Evolutionary conservation across 208 protist species (phyloP), one percentile per base, ranked within the genome.

Genomic region (Trypanosoma melophagium): DNA sequence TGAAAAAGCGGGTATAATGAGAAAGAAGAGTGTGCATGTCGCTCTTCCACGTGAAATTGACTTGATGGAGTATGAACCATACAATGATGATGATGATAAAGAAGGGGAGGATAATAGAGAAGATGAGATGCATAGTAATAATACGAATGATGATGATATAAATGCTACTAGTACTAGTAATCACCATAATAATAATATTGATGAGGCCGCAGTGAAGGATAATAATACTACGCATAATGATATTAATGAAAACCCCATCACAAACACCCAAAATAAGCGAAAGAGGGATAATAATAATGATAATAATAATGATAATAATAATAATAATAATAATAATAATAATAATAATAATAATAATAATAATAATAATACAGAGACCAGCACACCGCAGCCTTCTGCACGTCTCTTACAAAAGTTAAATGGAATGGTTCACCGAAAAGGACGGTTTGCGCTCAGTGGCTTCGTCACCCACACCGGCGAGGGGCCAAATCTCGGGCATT

Each of bases 381-480:
- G 21, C 12, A 45, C 28, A 38, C 79, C 86, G 49, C 74, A 78
- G 51, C 71, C 79, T 0, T 74, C 77, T 14, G 55, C 72, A 47
- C 67, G 72, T 4, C 65, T 92, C 40, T 58, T 66, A 19, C 60
- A 75, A 1, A 86, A 83, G 57, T 71, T 93, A 60, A 63, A 77
- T 1, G 85, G 86, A 16, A 63, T 88, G 19, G 77, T 77, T 16
- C 75, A 70, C 28, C 84, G 86, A 73, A 95, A 93, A 74, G 83
- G 82, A 16, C 84, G 86, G 49, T 97, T 93, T 60, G 76, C 79
- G 50, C 77, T 98, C 45, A 91, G 81, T 24, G 94, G 90, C 22
- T 94, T 97, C 55, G 90, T 98, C 3, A 80, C 92, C 14, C 94
- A 98, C 72, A 31, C 92, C 24, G 94, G 94, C 16, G 75, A 84